These are phyloP conservation scores for Carex arenaria DNA, from an alignment of 202 grass and related monocot genomes.

Conservation along the genomic window DNA sequence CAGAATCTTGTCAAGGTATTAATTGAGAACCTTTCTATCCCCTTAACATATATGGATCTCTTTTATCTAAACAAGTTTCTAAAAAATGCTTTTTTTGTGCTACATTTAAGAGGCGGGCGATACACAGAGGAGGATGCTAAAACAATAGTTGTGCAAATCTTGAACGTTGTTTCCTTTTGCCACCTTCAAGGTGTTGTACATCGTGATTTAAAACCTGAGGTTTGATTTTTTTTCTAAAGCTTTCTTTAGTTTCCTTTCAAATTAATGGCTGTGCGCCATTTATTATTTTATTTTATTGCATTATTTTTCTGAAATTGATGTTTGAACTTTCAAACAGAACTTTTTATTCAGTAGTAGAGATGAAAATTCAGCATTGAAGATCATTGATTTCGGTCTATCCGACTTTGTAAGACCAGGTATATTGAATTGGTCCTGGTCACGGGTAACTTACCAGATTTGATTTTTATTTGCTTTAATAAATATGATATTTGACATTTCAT, in stretches of 20 bases:
- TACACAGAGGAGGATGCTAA: constrained; percentile 90
- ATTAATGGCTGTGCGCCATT: not conserved
- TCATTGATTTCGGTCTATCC: constrained; percentile 98
- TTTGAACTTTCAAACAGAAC: constrained; percentile 57
- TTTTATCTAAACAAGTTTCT: constrained; percentile 18
- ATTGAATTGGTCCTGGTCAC: not conserved
- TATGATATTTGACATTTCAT: constrained; percentile 24
- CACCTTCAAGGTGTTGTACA: constrained; percentile 98
- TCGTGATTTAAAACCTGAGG: constrained; percentile 99
- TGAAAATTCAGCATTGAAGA: constrained; percentile 89
- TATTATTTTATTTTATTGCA: constrained; percentile 24
- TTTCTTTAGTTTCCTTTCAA: constrained; percentile 2
- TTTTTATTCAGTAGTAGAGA: constrained; percentile 86
- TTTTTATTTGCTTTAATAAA: not conserved
- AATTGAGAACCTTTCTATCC: constrained; percentile 22
- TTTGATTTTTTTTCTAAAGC: constrained; percentile 26
- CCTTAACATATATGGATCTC: not conserved
- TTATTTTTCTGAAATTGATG: constrained; percentile 28
- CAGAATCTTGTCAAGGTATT: constrained; percentile 91
- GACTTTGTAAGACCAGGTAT: constrained; percentile 96
- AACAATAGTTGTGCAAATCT: constrained; percentile 83
- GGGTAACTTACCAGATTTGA: not conserved
- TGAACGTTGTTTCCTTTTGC: constrained; percentile 94
- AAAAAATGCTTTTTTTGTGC: constrained; percentile 24
- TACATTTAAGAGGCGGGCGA: constrained; percentile 72